A percentile compares a stretch with the other conserved stretches of the same genome.
Conservation (phyloP, 371 early-diverging fungal species). For the Neoconidiobolus thromboides region DNA sequence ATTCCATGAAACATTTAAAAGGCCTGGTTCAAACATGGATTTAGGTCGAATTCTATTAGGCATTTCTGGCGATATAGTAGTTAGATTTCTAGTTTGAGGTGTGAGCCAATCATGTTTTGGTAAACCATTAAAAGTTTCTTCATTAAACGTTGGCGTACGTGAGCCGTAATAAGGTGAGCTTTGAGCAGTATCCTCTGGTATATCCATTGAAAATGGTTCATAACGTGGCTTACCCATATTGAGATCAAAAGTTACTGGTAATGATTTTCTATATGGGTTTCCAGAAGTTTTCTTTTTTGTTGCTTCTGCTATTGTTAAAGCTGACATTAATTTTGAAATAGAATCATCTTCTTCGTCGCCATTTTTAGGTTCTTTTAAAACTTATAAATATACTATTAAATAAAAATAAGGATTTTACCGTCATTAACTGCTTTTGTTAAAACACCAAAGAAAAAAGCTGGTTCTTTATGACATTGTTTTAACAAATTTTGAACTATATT, state of each 20-base stretch:
- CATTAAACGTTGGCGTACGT: background rate
- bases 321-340: background rate
- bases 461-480: background rate
- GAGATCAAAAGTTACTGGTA: background rate
- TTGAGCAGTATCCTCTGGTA: background rate
- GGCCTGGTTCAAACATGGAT: conserved; percentile 1
- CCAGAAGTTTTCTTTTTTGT: background rate
- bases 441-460: conserved; percentile 2
- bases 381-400: background rate
- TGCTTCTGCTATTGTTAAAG: background rate
- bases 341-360: background rate
- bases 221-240: background rate
- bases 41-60: conserved; percentile 3
- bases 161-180: background rate
- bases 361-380: background rate
- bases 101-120: background rate
- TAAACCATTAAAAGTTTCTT: background rate
- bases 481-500: background rate
- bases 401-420: background rate
- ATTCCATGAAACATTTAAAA: background rate
- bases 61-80: background rate
- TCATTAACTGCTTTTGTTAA: background rate
- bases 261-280: background rate
- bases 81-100: background rate
- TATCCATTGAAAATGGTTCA: background rate